Evolutionary conservation across 176 grass and related monocot species (phyloP), one percentile per base, ranked within the genome.

Genomic region (Pontederia paniculata): DNA sequence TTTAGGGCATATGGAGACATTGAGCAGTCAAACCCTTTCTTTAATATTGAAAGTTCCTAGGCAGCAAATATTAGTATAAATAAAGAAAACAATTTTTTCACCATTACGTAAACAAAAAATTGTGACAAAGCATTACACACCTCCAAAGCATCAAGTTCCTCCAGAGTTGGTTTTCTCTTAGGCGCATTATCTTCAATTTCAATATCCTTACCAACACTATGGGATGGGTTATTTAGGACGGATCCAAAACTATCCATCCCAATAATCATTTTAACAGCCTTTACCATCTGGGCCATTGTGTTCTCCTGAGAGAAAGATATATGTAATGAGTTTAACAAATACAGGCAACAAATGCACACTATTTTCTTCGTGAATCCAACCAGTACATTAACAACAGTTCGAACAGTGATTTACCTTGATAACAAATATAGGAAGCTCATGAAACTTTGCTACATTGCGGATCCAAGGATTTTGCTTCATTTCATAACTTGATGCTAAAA

Each of bases 91-190:
- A 37, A 6, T 5, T 6, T 5, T 37, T 37, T 37, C 28, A 37
- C 28, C 28, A 37, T 37, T 37, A 37, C 7, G 28, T 37, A 37
- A 37, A 37, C 3, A 37, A 37, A 37, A 37, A 5, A 37, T 37
- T 37, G 3, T 37, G 28, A 0, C 7, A 37, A 37, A 1, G 28
- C 7, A 37, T 37, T 37, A 17, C 58, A 74, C 82, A 97, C 93
- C 93, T 88, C 93, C 67, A 88, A 79, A 8, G 93, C 93, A 72
- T 97, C 93, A 0, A 97, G 84, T 76, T 97, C 93, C 80, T 97
- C 86, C 57, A 97, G 68, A 4, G 93, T 88, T 50, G 93, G 86
- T 66, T 90, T 84, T 69, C 86, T 74, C 69, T 75, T 90, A 1
- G 93, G 93, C 44, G 93, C 93, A 73, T 97, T 86, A 55, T 97